These are phyloP conservation scores for Zygotorulaspora sp. DNA, from an alignment of 805 yeast genomes.

Conservation along the genomic window DNA sequence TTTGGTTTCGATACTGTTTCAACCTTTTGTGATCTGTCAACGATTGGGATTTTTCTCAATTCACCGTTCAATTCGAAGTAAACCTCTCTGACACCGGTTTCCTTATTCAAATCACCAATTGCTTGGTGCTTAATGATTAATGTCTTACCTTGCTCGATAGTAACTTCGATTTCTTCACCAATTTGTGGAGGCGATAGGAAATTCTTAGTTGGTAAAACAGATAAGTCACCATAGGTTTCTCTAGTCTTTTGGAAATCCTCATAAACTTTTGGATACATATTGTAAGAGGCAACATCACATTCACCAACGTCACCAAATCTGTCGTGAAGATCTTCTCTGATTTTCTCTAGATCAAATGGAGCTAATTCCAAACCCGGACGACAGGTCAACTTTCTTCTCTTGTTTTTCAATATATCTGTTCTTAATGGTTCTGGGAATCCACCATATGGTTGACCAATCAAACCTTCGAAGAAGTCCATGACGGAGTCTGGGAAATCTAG, in stretches of 20 bases:
- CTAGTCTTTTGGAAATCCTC: slow-evolving; percentile 74
- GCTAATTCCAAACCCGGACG: slow-evolving; percentile 91
- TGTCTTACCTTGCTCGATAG: slow-evolving; percentile 91
- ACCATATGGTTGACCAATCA: slow-evolving; percentile 99
- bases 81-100: slow-evolving; percentile 91
- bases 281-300: slow-evolving; percentile 88
- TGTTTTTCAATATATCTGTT: slow-evolving; percentile 81
- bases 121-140: slow-evolving; percentile 89
- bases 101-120: slow-evolving; percentile 77
- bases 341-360: slow-evolving; percentile 72
- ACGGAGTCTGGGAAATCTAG: slow-evolving; percentile 99
- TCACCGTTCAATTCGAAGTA: slow-evolving; percentile 98
- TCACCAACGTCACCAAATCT: slow-evolving; percentile 81
- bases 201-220: slow-evolving; percentile 88
- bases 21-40: slow-evolving; percentile 80
- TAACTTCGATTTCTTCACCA: slow-evolving; percentile 84
- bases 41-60: slow-evolving; percentile 89
- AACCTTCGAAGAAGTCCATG: slow-evolving; percentile 96
- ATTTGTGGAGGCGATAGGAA: slow-evolving; percentile 84
- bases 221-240: slow-evolving; percentile 84
- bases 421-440: slow-evolving; percentile 99
- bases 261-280: slow-evolving; percentile 97
- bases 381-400: slow-evolving; percentile 80
- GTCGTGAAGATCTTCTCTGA: slow-evolving; percentile 66
- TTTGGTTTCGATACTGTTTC: slow-evolving; percentile 84